Percentiles rank a stretch among this genome's conserved stretches.
These are phyloP conservation scores for Lepidium aucheri DNA, from an alignment of 345 rosid species.

Conservation along the genomic window DNA sequence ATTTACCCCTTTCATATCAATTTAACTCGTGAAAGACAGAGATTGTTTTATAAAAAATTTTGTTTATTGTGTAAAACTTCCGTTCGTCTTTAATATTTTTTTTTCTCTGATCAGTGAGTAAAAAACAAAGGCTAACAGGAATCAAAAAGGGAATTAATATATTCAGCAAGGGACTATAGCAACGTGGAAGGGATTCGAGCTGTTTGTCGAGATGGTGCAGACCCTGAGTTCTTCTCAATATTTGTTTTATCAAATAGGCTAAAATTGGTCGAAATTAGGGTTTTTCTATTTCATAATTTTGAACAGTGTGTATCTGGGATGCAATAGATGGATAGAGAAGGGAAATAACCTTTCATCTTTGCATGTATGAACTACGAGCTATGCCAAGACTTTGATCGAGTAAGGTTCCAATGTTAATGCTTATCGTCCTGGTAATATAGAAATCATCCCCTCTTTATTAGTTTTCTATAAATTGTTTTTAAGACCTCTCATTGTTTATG, in stretches of 20 bases:
- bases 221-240: slow-evolving; percentile 46
- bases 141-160: slow-evolving; percentile 83
- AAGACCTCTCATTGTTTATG: background rate
- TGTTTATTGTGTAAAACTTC: too few species aligned
- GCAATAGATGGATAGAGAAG: slow-evolving; percentile 91
- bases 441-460: background rate
- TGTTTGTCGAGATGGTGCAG: slow-evolving; percentile 71
- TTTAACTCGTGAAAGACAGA: too few species aligned
- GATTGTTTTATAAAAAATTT: too few species aligned
- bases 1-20: too few species aligned
- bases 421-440: slow-evolving; percentile 62
- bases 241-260: background rate
- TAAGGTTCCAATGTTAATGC: slow-evolving; percentile 82
- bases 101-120: too few species aligned
- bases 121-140: slow-evolving; percentile 75
- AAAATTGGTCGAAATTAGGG: background rate
- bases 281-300: background rate
- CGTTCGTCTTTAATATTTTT: too few species aligned
- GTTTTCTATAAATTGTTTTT: background rate
- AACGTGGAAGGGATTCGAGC: slow-evolving; percentile 71
- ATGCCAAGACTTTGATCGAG: slow-evolving; percentile 67
- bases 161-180: slow-evolving; percentile 65
- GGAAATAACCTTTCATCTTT: slow-evolving; percentile 78
- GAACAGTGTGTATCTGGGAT: background rate
- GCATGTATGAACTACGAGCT: slow-evolving; percentile 70